Evolutionary conservation across 768 basidiomycete genomes (phyloP).

Genomic region (Lactarius quietus): DNA sequence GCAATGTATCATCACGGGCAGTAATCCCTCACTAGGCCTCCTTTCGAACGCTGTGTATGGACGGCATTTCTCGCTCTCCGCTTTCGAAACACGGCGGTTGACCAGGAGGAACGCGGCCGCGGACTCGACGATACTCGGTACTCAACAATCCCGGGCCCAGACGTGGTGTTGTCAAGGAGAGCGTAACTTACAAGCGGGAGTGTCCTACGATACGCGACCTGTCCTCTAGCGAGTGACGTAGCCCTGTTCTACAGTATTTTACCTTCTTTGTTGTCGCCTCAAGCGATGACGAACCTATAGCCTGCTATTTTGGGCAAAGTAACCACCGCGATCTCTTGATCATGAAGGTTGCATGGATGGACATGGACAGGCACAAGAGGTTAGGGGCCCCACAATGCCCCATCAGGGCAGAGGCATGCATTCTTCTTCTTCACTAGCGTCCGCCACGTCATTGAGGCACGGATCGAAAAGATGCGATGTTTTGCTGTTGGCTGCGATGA

Average conservation of each 20-base stretch:
- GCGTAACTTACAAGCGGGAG: background rate
- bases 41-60: background rate
- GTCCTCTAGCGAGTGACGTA: background rate
- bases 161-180: background rate
- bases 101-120: background rate
- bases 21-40: constrained; percentile 16
- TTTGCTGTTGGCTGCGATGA: background rate
- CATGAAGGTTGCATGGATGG: background rate
- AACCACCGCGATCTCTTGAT: background rate
- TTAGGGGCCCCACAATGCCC: constrained; percentile 13
- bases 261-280: background rate
- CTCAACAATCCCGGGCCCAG: background rate
- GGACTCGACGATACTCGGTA: background rate
- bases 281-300: background rate
- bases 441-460: constrained; percentile 15
- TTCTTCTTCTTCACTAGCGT: constrained; percentile 11
- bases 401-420: background rate
- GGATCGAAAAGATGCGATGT: background rate
- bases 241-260: background rate
- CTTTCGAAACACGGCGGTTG: background rate
- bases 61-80: too few relatives aligned
- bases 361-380: background rate
- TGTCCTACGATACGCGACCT: too few relatives aligned
- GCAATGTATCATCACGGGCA: background rate
- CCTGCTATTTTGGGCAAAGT: background rate